Evolutionary conservation across 805 yeast species (phyloP).

Genomic region (Candida succiphila): DNA sequence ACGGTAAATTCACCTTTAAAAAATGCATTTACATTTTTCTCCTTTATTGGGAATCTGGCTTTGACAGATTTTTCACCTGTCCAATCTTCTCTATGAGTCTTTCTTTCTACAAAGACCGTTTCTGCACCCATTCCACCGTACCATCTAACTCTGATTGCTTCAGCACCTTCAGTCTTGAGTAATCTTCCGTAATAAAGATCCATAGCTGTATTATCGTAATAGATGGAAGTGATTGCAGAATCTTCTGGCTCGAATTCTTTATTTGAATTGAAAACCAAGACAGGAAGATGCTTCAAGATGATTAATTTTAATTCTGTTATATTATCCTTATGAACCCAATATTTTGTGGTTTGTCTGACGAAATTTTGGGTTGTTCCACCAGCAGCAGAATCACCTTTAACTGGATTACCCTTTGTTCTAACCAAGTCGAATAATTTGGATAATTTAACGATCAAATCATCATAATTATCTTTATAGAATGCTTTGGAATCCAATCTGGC

Average conservation of each 20-base stretch:
- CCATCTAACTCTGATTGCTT: conserved; percentile 97
- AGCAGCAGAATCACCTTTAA: conserved; percentile 91
- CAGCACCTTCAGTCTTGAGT: conserved; percentile 97
- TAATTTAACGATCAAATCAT: conserved; percentile 76
- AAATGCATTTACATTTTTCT: conserved; percentile 80
- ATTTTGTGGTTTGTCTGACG: conserved; percentile 96
- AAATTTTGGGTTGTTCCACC: conserved; percentile 98
- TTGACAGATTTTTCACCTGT: conserved; percentile 99
- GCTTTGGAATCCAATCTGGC: conserved; percentile 91
- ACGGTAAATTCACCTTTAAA: conserved; percentile 80
- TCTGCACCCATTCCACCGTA: conserved; percentile 96
- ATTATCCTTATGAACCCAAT: conserved; percentile 94
- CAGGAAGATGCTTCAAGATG: conserved; percentile 91
- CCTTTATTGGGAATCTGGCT: conserved; percentile 90
- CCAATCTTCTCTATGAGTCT: conserved; percentile 99
- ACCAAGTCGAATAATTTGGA: conserved; percentile 87
- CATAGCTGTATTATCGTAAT: conserved; percentile 82
- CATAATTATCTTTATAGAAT: conserved; percentile 92
- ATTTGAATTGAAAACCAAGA: conserved; percentile 89
- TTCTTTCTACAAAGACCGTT: conserved; percentile 90
- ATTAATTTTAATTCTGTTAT: conserved; percentile 92
- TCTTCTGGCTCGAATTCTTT: conserved; percentile 95
- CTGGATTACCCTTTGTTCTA: conserved; percentile 93
- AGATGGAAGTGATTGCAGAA: conserved; percentile 93
- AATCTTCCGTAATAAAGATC: conserved; percentile 91